Evolutionary conservation across 1,284 basidiomycete genomes (phyloP).

Genomic region (Polyporus tsugae): DNA sequence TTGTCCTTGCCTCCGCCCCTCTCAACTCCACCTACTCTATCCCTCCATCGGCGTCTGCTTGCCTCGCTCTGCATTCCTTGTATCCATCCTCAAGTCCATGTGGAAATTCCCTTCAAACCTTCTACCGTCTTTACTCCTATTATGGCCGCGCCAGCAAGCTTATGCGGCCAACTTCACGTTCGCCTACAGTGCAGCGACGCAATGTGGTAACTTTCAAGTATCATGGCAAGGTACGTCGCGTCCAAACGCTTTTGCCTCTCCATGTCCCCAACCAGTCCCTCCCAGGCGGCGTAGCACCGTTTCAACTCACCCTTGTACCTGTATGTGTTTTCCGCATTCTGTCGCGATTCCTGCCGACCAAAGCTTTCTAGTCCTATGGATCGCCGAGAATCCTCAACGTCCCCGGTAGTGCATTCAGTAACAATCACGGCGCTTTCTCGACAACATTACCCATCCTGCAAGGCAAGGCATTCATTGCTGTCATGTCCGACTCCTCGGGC

Average conservation of each 20-base stretch:
- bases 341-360: constrained; percentile 6
- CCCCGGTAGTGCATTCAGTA: constrained; percentile 59
- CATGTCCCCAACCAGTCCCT: constrained; percentile 5
- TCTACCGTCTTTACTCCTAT: constrained; percentile 35
- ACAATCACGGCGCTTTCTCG: constrained; percentile 63
- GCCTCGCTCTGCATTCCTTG: constrained; percentile 7
- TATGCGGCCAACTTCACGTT: constrained; percentile 61
- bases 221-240: constrained; percentile 64
- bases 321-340: constrained; percentile 49
- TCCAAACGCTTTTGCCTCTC: background rate
- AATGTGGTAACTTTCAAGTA: constrained; percentile 67
- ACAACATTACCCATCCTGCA: constrained; percentile 52
- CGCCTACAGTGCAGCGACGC: constrained; percentile 54
- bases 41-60: constrained; percentile 7
- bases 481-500: constrained; percentile 77
- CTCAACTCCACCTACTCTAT: background rate
- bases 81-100: constrained; percentile 19
- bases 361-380: constrained; percentile 53
- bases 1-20: constrained; percentile 12
- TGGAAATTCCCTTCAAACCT: constrained; percentile 27
- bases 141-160: constrained; percentile 35
- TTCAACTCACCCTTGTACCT: constrained; percentile 62
- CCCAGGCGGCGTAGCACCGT: constrained; percentile 71
- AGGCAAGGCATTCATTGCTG: constrained; percentile 55
- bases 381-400: constrained; percentile 63